Evolutionary conservation across 768 basidiomycete genomes (phyloP).

Genomic region (Tulasnella sp.): DNA sequence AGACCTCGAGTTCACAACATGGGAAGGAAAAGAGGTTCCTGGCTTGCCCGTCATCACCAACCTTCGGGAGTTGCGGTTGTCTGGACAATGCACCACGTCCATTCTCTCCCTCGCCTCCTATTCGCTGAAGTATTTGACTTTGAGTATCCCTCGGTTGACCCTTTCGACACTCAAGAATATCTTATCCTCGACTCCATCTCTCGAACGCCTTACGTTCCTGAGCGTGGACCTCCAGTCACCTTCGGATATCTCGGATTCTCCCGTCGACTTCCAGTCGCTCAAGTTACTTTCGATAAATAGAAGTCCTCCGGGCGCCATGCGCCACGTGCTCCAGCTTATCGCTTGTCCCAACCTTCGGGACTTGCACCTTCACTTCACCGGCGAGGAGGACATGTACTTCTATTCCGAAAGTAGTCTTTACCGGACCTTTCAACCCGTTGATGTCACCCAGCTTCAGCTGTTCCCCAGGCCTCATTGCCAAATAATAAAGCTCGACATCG

Average conservation of each 20-base stretch:
- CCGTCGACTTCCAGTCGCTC: not conserved
- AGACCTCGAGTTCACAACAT: not conserved
- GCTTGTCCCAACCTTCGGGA: not conserved
- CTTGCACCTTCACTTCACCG: not conserved
- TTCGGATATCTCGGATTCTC: not conserved
- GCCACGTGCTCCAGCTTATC: not conserved
- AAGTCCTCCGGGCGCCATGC: not conserved
- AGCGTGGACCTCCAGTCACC: not conserved
- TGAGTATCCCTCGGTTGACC: not conserved
- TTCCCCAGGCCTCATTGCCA: not conserved
- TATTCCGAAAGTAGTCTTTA: not conserved
- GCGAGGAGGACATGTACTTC: not conserved
- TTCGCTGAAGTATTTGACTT: not conserved
- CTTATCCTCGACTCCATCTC: not conserved
- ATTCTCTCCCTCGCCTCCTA: not conserved
- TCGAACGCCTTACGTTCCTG: not conserved
- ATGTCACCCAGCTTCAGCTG: not conserved
- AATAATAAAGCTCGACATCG: not conserved
- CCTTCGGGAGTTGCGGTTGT: not conserved
- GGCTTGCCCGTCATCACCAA: not conserved
- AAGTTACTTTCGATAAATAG: not conserved
- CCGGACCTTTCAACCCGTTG: not conserved
- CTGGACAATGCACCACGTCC: not conserved
- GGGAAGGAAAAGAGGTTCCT: too few species aligned
- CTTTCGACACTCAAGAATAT: not conserved